Evolutionary conservation across 306 rosid species (phyloP), one percentile per base, ranked within the genome.

Genomic region (Cercis canadensis): DNA sequence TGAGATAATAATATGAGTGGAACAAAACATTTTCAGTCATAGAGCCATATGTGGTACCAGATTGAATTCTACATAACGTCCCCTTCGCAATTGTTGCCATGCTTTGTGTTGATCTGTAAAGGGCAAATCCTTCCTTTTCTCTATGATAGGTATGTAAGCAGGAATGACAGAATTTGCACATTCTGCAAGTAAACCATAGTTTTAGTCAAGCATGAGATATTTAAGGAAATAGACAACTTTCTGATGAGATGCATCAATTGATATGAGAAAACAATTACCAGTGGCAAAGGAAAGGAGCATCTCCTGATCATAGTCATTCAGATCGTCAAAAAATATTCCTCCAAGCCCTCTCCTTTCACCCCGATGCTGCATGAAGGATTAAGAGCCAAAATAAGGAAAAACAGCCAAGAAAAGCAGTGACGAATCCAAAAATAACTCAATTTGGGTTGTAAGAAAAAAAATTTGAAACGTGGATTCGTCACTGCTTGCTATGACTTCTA

Each of bases 201-300:
- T 62, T 17, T 50, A 43, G 45, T 62, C 67, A 71, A 49, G 69
- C 70, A 78, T 54, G 75, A 61, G 73, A 58, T 4, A 17, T 2
- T 33, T 75, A 57, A 29, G 36, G 65, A 44, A 32, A 46, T 47
- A 46, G 47, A 71, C 57, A 51, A 29, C 40, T 69, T 33, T 19
- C 36, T 3, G 2, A 55, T 14, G 62, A 43, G 54, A 45, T 72
- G 62, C 39, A 74, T 53, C 63, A 53, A 13, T 52, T 62, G 31
- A 70, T 46, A 36, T 54, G 69, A 49, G 36, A 56, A 62, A 79
- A 58, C 18, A 80, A 76, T 82, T 86, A 94, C 98, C 97, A 8
- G 92, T 91, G 64, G 98, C 88, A 79, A 94, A 94, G 60, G 98
- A 81, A 75, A 94, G 96, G 50, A 94, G 97, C 97, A 94, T 94